A percentile compares a stretch with the other conserved stretches of the same genome.
These are phyloP conservation scores for Knoxdaviesia proteae DNA, from an alignment of 2,329 filamentous ascomycete genomes.

Conservation along the genomic window DNA sequence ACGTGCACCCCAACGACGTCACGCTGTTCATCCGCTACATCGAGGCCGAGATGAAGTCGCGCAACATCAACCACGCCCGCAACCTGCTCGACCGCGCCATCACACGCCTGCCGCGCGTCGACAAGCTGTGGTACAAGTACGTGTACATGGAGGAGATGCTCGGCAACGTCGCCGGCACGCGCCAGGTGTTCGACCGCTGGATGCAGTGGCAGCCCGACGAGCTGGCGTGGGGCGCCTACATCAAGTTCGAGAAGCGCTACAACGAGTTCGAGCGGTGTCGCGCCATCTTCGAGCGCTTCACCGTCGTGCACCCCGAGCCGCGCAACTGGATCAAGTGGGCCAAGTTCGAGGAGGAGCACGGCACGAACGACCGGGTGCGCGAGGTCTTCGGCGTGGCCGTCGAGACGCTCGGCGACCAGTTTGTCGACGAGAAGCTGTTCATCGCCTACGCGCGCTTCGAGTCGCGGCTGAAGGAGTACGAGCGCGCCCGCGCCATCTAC, in stretches of 20 bases:
- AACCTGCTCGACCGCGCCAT: constrained; percentile 93
- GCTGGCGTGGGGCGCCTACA: constrained; percentile 85
- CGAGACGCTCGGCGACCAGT: constrained; percentile 78
- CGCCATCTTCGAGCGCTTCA: constrained; percentile 76
- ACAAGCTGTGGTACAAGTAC: constrained; percentile 99
- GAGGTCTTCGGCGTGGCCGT: constrained; percentile 81
- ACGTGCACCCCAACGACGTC: constrained; percentile 74
- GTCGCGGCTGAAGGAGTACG: constrained; percentile 83
- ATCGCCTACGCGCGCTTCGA: constrained; percentile 92
- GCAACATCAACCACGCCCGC: constrained; percentile 91
- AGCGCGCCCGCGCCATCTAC: constrained; percentile 84
- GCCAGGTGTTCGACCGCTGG: constrained; percentile 93
- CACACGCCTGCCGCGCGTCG: constrained; percentile 69
- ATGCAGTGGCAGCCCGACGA: constrained; percentile 97
- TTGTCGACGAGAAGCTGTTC: constrained; percentile 90
- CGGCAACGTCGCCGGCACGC: constrained; percentile 75
- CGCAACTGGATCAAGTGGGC: constrained; percentile 99
- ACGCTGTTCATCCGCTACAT: constrained; percentile 83
- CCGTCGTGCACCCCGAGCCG: constrained; percentile 79
- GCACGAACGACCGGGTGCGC: constrained; percentile 74
- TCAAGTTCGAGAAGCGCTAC: constrained; percentile 92
- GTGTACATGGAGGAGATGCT: constrained; percentile 98
- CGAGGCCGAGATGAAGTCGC: constrained; percentile 79
- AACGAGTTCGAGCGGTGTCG: constrained; percentile 79
- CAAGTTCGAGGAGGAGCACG: constrained; percentile 88